Evolutionary conservation across 2,329 filamentous ascomycete genomes (phyloP), one percentile per base, ranked within the genome.

Genomic region (Clonostachys solani): DNA sequence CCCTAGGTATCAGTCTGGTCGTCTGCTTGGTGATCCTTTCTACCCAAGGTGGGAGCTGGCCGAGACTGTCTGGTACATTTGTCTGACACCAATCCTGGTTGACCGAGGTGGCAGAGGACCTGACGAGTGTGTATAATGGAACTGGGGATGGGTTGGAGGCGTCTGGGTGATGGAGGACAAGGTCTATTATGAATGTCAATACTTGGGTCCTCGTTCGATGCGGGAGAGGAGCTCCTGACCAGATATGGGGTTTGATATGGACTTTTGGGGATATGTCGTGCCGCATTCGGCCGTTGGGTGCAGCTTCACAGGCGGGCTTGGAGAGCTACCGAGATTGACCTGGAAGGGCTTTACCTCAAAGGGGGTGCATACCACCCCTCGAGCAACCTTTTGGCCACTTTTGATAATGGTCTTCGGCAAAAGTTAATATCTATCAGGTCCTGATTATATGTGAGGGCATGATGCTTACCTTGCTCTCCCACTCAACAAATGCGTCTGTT

Each of bases 51-150:
- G 61, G 65, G 1, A 64, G 51, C 7, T 54, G 48, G 5, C 57
- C 40, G 5, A 52, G 47, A 3, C 56, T 49, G 12, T 57, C 52
- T 2, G 66, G 59, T 2, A 71, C 55, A 51, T 77, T 81, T 15
- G 72, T 75, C 49, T 81, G 71, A 50, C 73, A 77, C 78, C 78
- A 83, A 52, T 72, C 67, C 13, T 63, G 56, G 51, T 77, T 80
- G 3, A 66, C 69, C 5, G 69, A 61, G 0, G 77, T 80, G 9
- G 74, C 78, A 1, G 77, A 77, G 34, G 76, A 62, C 16, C 80
- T 74, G 33, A 76, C 68, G 10, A 80, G 65, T 0, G 78, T 75
- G 56, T 80, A 83, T 6, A 67, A 59, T 0, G 78, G 77, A 0
- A 63, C 62, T 0, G 61, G 49, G 1, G 56, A 49, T 29, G 54